A percentile compares a stretch with the other conserved stretches of the same genome.
Evolutionary conservation across 306 rosid genomes (phyloP).

Genomic region (Echinosophora koreensis): DNA sequence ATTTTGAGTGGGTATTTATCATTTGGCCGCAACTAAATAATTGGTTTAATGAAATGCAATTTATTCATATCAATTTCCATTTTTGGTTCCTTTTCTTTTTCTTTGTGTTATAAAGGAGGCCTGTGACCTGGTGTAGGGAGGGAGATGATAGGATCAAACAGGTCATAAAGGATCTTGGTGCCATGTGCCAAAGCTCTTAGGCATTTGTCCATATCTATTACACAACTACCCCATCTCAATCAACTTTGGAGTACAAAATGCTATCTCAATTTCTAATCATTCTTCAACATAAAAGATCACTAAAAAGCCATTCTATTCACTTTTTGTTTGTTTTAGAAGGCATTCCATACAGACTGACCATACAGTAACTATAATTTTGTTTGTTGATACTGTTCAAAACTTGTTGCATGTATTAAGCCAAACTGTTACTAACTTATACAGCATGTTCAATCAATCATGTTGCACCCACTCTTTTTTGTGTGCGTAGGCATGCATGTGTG

Average conservation of each 20-base stretch:
- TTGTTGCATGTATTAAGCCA: constrained; percentile 1
- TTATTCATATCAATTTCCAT: neutral
- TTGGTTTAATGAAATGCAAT: neutral
- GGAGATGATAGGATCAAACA: constrained; percentile 31
- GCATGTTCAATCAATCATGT: neutral
- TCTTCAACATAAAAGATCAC: constrained; percentile 25
- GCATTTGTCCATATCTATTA: constrained; percentile 25
- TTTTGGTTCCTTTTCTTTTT: neutral
- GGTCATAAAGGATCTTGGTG: constrained; percentile 1
- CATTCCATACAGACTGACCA: neutral
- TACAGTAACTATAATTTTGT: neutral
- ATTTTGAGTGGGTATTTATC: constrained; percentile 17
- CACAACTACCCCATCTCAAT: constrained; percentile 22
- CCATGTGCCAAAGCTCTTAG: neutral
- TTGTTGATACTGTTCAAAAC: constrained; percentile 26
- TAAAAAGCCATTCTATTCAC: constrained; percentile 1
- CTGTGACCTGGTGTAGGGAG: constrained; percentile 29
- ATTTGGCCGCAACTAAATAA: constrained; percentile 18
- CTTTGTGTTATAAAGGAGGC: neutral
- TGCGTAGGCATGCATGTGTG: neutral
- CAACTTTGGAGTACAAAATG: constrained; percentile 28
- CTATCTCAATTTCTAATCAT: constrained; percentile 18
- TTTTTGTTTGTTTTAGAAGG: neutral
- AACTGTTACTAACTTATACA: constrained; percentile 18
- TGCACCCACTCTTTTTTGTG: neutral